Evolutionary conservation across 2,329 filamentous ascomycete species (phyloP), one percentile per base, ranked within the genome.

Genomic region (Claviceps spartinae): DNA sequence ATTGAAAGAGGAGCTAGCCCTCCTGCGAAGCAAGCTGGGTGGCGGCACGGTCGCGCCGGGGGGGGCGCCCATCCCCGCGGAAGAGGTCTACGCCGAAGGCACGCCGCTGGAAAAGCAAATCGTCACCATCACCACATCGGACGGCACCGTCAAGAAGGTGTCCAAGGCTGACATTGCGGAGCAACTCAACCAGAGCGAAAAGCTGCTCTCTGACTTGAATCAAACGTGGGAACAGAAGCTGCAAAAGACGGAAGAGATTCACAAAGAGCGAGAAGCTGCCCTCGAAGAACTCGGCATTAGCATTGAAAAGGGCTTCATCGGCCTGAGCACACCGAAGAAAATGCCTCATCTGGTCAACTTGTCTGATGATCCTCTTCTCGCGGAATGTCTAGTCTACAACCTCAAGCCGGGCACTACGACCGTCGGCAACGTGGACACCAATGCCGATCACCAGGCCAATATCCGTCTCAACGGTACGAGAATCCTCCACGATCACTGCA

Each of bases 191-290:
- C 93, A 97, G 66, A 95, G 88, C 57, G 93, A 98, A 70, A 98
- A 98, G 69, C 78, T 98, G 20, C 86, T 97, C 62, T 84, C 86
- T 48, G 93, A 98, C 65, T 79, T 98, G 51, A 98, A 98, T 62
- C 90, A 98, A 70, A 98, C 93, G 0, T 98, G 93, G 93, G 93
- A 98, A 70, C 81, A 98, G 70, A 97, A 97, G 68, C 72, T 98
- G 55, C 78, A 82, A 57, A 96, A 94, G 71, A 98, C 93, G 0
- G 93, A 98, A 66, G 83, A 91, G 60, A 97, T 98, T 52, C 93
- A 98, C 73, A 96, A 95, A 65, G 93, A 98, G 69, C 83, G 93
- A 59, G 93, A 98, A 68, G 82, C 89, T 47, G 93, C 93, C 9
- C 73, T 98, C 46, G 93, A 98, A 71, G 93, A 98, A 66, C 78